phyloP scores from a whole-genome alignment of 2,329 filamentous ascomycete species.

The Aureobasidium sp. region DNA sequence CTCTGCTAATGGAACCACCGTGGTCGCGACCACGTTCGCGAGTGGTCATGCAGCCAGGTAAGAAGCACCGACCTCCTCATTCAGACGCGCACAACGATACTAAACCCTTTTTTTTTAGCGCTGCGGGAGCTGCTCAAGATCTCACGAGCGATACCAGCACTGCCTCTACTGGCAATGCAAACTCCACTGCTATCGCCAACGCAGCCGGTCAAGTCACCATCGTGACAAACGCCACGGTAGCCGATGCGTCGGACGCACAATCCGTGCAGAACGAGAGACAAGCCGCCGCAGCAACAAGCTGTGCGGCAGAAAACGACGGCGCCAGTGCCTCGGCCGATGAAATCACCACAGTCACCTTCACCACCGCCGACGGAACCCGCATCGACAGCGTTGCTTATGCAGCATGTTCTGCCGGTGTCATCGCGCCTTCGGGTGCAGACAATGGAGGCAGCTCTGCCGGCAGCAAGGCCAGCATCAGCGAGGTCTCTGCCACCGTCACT shows the following conservation, averaged over 20 bases:
- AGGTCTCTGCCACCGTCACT: not conserved
- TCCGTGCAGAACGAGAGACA: not conserved
- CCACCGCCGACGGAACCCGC: not conserved
- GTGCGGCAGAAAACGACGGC: not conserved
- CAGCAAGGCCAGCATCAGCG: not conserved
- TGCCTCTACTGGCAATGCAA: not conserved
- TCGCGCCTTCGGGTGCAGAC: not conserved
- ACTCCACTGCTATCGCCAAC: conserved; percentile 1
- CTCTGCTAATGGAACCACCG: not conserved
- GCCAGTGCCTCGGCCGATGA: not conserved
- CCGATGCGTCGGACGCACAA: not conserved
- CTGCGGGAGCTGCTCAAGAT: not conserved
- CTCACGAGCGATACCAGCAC: not conserved
- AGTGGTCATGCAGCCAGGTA: not conserved
- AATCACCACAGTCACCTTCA: not conserved
- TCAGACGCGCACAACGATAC: too few species aligned
- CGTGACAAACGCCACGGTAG: not conserved
- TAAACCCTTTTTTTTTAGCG: not conserved
- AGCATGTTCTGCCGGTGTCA: not conserved
- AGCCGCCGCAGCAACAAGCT: conserved; percentile 1
- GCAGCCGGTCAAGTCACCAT: not conserved
- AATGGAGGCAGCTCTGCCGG: not conserved
- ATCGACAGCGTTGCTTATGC: not conserved
- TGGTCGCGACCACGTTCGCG: not conserved
- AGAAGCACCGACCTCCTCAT: too few species aligned